These are phyloP conservation scores for Cryptococcus depauperatus DNA, from an alignment of 1,284 basidiomycete genomes.

Conservation along the genomic window DNA sequence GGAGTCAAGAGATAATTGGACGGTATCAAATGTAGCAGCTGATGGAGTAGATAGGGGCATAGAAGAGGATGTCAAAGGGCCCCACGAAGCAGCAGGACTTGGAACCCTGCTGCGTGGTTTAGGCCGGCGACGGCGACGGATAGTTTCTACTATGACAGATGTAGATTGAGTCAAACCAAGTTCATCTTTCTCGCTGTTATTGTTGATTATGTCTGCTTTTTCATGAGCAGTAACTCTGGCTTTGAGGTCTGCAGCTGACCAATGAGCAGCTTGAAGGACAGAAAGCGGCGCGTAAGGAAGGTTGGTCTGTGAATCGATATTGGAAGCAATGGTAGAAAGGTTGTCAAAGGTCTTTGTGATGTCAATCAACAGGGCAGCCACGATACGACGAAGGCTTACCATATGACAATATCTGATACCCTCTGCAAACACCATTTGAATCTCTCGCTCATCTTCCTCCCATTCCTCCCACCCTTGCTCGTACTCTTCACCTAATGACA, in stretches of 20 bases:
- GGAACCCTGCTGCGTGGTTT: conserved; percentile 15
- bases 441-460: conserved; percentile 41
- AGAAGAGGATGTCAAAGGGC: background rate
- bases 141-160: conserved; percentile 18
- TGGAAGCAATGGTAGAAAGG: conserved; percentile 60
- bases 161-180: conserved; percentile 36
- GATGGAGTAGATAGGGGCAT: conserved; percentile 1
- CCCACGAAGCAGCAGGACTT: conserved; percentile 7
- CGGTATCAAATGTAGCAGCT: background rate
- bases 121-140: conserved; percentile 17
- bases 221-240: conserved; percentile 26
- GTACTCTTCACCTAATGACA: conserved; percentile 11
- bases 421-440: conserved; percentile 62
- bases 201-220: conserved; percentile 8
- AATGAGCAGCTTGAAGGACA: conserved; percentile 66
- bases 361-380: conserved; percentile 7
- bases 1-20: background rate
- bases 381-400: conserved; percentile 49
- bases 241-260: conserved; percentile 49
- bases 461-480: conserved; percentile 28
- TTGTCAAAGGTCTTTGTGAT: conserved; percentile 60
- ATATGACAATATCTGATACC: conserved; percentile 86
- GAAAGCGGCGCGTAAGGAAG: conserved; percentile 61
- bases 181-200: conserved; percentile 18
- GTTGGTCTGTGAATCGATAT: conserved; percentile 61